Evolutionary conservation across 352 stramenopile species (phyloP), one percentile per base, ranked within the genome.

Genomic region (Phytophthora cactorum): DNA sequence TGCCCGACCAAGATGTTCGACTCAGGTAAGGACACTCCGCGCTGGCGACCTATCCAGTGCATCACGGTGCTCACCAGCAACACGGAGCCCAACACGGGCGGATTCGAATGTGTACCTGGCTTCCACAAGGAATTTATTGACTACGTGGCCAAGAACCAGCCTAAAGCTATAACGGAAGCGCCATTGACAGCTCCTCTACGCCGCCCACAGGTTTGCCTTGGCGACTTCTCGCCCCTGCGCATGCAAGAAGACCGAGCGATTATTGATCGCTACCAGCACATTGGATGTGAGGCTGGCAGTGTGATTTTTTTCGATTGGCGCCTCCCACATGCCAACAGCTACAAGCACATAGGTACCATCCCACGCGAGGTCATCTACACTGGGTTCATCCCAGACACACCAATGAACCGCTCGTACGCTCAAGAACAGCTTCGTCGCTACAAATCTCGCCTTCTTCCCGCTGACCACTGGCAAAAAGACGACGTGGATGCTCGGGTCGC

Each of bases 231-330:
- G 4, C 86, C 91, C 8, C 62, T 97, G 45, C 89, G 89, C 2
- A 90, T 94, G 80, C 75, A 88, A 39, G 89, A 95, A 67, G 91
- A 97, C 51, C 75, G 82, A 3, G 78, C 74, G 1, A 67, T 97
- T 22, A 91, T 97, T 55, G 57, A 56, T 14, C 86, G 86, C 22
- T 95, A 93, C 68, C 67, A 84, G 52, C 88, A 81, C 57, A 77
- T 96, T 9, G 61, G 77, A 17, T 84, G 75, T 14, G 51, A 70
- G 34, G 84, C 89, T 22, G 90, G 90, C 11, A 93, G 84, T 56
- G 84, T 94, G 4, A 90, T 97, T 51, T 89, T 93, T 64, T 97
- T 94, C 38, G 90, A 97, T 75, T 94, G 89, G 83, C 82, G 91
- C 7, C 76, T 96, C 14, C 87, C 90, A 14, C 91, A 97, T 63